phyloP scores from a whole-genome alignment of 2,329 filamentous ascomycete species.

The Fusarium sp. region DNA sequence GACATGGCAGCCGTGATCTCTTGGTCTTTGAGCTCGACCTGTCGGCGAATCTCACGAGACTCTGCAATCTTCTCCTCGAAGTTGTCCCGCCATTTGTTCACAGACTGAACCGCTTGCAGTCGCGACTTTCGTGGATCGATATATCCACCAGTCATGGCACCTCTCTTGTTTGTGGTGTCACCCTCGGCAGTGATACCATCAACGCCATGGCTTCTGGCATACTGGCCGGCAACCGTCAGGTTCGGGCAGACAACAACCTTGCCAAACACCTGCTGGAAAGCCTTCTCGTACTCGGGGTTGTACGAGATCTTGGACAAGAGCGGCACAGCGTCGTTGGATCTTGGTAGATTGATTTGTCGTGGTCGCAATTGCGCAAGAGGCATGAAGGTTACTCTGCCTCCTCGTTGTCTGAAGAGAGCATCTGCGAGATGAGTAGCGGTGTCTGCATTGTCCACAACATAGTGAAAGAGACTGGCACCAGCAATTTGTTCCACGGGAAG shows the following conservation, averaged over 20 bases:
- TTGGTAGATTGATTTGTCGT: constrained; percentile 80
- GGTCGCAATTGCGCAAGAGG: constrained; percentile 85
- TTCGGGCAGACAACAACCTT: constrained; percentile 95
- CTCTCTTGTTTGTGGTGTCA: constrained; percentile 94
- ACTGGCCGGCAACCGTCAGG: constrained; percentile 86
- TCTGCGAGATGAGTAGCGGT: constrained; percentile 87
- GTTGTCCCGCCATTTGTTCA: constrained; percentile 80
- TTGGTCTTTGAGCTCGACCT: constrained; percentile 85
- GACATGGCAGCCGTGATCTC: constrained; percentile 89
- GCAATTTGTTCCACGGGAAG: constrained; percentile 93
- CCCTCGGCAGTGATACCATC: constrained; percentile 95
- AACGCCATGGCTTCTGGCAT: constrained; percentile 90
- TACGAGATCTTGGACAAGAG: constrained; percentile 88
- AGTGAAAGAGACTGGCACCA: constrained; percentile 93
- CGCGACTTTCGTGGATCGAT: constrained; percentile 88
- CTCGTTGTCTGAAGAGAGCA: constrained; percentile 80
- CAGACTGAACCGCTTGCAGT: constrained; percentile 82
- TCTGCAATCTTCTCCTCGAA: constrained; percentile 75
- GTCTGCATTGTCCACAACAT: constrained; percentile 91
- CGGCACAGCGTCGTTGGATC: constrained; percentile 87
- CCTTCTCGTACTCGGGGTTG: constrained; percentile 80
- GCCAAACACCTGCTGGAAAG: constrained; percentile 95
- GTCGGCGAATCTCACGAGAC: constrained; percentile 72
- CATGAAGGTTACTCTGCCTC: constrained; percentile 93
- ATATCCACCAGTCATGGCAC: constrained; percentile 94